phyloP scores from a whole-genome alignment of 352 stramenopile genomes.

The Globisporangium rhizosaccharum region DNA sequence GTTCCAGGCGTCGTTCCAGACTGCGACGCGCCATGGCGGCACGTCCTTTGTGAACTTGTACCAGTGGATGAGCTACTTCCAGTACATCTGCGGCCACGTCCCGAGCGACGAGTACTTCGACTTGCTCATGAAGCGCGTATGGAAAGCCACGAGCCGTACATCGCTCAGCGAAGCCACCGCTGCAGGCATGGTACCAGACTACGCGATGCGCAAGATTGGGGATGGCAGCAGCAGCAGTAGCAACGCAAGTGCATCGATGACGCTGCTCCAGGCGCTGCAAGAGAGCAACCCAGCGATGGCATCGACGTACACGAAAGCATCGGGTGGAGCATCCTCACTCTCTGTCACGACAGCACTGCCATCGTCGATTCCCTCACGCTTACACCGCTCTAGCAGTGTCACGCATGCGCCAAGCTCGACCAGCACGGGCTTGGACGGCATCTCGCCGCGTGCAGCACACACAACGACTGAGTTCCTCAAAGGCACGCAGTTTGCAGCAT shows the following conservation, averaged over 20 bases:
- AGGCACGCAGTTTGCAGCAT: slow-evolving; percentile 56
- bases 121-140: slow-evolving; percentile 63
- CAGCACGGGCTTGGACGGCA: slow-evolving; percentile 11
- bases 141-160: slow-evolving; percentile 38
- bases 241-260: slow-evolving; percentile 19
- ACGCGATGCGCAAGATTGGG: neutral
- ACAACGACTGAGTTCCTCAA: slow-evolving; percentile 69
- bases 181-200: neutral
- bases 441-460: slow-evolving; percentile 31
- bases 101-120: slow-evolving; percentile 79
- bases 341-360: slow-evolving; percentile 24
- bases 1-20: slow-evolving; percentile 48
- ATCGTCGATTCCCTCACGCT: slow-evolving; percentile 15
- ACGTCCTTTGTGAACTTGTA: slow-evolving; percentile 57
- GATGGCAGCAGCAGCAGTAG: neutral
- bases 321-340: slow-evolving; percentile 5
- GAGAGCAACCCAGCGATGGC: slow-evolving; percentile 29
- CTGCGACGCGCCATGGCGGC: slow-evolving; percentile 17
- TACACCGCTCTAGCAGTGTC: slow-evolving; percentile 20
- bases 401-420: slow-evolving; percentile 14
- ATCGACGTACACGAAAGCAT: slow-evolving; percentile 11
- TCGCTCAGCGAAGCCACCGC: slow-evolving; percentile 23
- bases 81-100: slow-evolving; percentile 59
- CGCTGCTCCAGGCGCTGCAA: slow-evolving; percentile 48
- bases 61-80: slow-evolving; percentile 75